Conservation (phyloP, 805 yeast species). For the Wickerhamiella hasegawae region DNA sequence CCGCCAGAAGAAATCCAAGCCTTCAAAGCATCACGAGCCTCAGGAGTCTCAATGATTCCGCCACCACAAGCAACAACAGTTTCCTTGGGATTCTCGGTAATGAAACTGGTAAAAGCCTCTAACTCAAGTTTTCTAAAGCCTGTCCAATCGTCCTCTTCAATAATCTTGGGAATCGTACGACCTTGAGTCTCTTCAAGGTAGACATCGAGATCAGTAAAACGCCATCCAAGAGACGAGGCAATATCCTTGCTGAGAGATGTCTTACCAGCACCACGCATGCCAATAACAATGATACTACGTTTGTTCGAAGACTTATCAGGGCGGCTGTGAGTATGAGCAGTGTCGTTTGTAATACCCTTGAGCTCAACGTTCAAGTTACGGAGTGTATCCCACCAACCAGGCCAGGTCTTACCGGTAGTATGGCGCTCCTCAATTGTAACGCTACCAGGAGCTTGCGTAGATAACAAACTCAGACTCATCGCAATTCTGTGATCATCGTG, state of each 20-base stretch:
- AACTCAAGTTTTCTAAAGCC: constrained; percentile 58
- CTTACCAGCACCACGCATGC: constrained; percentile 98
- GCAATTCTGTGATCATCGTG: constrained; percentile 98
- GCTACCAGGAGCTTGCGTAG: constrained; percentile 48
- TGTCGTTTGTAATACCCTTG: constrained; percentile 52
- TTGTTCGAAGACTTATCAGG: constrained; percentile 19
- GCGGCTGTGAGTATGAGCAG: constrained; percentile 6
- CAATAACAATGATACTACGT: constrained; percentile 62
- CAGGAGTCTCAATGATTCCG: constrained; percentile 70
- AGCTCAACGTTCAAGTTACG: constrained; percentile 48
- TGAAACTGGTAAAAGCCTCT: constrained; percentile 34
- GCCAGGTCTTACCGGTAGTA: constrained; percentile 97
- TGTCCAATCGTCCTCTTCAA: constrained; percentile 76
- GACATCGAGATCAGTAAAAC: constrained; percentile 60
- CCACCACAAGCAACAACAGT: constrained; percentile 89
- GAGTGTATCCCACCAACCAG: constrained; percentile 98
- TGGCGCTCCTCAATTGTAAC: constrained; percentile 71
- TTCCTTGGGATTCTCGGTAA: constrained; percentile 30
- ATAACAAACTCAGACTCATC: constrained; percentile 83
- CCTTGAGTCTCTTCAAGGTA: constrained; percentile 42
- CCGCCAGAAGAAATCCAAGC: constrained; percentile 44
- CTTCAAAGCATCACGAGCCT: constrained; percentile 49
- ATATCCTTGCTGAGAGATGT: constrained; percentile 72
- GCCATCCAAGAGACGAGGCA: constrained; percentile 43
- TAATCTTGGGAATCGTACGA: constrained; percentile 24